Evolutionary conservation across 768 basidiomycete genomes (phyloP).

Genomic region (Naganishia antarctica): DNA sequence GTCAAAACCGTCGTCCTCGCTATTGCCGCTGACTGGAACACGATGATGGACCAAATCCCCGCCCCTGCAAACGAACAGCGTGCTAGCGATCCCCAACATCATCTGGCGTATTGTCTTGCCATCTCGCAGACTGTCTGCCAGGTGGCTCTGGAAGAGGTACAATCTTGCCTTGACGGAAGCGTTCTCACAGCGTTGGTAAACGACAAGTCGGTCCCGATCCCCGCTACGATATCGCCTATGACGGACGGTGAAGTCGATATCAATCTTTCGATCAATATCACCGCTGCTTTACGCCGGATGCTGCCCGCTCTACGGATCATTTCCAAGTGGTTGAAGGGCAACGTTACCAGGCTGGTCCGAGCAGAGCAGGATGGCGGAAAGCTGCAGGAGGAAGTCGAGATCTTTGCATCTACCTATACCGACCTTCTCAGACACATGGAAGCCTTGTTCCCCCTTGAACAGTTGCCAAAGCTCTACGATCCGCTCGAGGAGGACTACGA

Average conservation of each 20-base stretch:
- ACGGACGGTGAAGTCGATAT: conserved; percentile 6
- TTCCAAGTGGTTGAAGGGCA: conserved; percentile 79
- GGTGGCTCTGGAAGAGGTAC: conserved; percentile 12
- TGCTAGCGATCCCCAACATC: background rate
- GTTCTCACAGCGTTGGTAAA: background rate
- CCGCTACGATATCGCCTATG: background rate
- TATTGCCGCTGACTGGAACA: conserved; percentile 78
- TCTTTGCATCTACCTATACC: conserved; percentile 70
- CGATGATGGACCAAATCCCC: conserved; percentile 20
- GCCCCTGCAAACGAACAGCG: background rate
- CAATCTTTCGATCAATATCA: conserved; percentile 54
- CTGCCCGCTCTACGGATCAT: conserved; percentile 81
- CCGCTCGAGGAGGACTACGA: conserved; percentile 87
- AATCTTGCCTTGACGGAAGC: conserved; percentile 1
- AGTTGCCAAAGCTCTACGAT: conserved; percentile 57
- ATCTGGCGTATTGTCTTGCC: conserved; percentile 13
- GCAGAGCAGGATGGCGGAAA: conserved; percentile 48
- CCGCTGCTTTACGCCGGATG: conserved; percentile 75
- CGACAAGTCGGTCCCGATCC: background rate
- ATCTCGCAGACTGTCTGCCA: conserved; percentile 16
- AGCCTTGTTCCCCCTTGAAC: conserved; percentile 63
- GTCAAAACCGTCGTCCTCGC: conserved; percentile 67
- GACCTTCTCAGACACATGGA: conserved; percentile 62
- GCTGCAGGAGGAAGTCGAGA: conserved; percentile 44
- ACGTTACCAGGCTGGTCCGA: conserved; percentile 48